Evolutionary conservation across 2,329 filamentous ascomycete genomes (phyloP).

Genomic region (Colletotrichum tropicicola): DNA sequence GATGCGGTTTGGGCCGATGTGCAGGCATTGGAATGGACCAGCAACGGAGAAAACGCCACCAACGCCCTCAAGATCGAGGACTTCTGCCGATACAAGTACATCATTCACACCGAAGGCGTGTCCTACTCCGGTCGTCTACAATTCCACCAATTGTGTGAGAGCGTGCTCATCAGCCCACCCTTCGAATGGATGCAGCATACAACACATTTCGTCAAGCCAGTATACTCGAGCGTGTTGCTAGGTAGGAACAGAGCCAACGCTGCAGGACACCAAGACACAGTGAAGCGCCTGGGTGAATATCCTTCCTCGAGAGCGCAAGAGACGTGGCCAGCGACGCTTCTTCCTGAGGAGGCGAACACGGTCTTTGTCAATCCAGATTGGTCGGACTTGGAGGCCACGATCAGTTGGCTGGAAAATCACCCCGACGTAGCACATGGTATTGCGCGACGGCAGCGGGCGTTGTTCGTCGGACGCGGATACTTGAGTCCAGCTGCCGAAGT

Average conservation of each 20-base stretch:
- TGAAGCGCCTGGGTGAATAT: not conserved
- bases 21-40: conserved; percentile 48
- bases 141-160: conserved; percentile 59
- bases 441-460: conserved; percentile 53
- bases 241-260: not conserved
- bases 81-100: conserved; percentile 60
- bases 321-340: conserved; percentile 49
- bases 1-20: conserved; percentile 58
- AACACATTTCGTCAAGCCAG: conserved; percentile 55
- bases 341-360: conserved; percentile 50
- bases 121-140: conserved; percentile 61
- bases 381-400: conserved; percentile 57
- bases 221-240: conserved; percentile 47
- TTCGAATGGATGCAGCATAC: conserved; percentile 59
- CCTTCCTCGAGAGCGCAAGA: conserved; percentile 2
- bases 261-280: too few relatives aligned
- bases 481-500: conserved; percentile 58
- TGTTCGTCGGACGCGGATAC: conserved; percentile 54
- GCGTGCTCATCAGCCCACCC: conserved; percentile 57
- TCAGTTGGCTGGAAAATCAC: conserved; percentile 55
- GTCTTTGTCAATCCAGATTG: conserved; percentile 61
- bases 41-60: conserved; percentile 41
- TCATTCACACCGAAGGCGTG: conserved; percentile 63
- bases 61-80: conserved; percentile 59
- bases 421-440: conserved; percentile 55